phyloP scores from a whole-genome alignment of 2,329 filamentous ascomycete genomes.

The Hysterium pulicare region DNA sequence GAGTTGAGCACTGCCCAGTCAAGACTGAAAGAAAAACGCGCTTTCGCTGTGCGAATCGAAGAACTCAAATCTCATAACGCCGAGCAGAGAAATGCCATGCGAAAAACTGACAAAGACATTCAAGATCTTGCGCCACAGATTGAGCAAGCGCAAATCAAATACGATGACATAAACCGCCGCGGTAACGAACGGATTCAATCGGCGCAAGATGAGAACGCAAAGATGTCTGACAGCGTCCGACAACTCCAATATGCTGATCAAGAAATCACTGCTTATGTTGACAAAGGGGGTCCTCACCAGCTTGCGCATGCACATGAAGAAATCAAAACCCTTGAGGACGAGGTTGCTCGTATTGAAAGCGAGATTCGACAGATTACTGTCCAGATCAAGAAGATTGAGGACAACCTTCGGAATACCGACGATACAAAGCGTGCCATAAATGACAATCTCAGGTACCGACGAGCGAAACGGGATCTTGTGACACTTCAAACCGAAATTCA shows the following conservation, averaged over 20 bases:
- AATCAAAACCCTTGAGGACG: constrained; percentile 64
- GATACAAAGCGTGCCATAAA: constrained; percentile 80
- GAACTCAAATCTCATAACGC: constrained; percentile 65
- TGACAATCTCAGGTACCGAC: constrained; percentile 85
- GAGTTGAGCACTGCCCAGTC: constrained; percentile 68
- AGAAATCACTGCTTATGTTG: constrained; percentile 76
- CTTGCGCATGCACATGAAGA: constrained; percentile 67
- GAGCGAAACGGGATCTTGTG: constrained; percentile 66
- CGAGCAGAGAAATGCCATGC: constrained; percentile 68
- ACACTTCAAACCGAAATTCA: constrained; percentile 66
- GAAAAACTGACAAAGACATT: constrained; percentile 68
- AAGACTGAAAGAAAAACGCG: constrained; percentile 77
- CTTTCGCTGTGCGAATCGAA: constrained; percentile 68
- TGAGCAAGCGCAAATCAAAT: constrained; percentile 68
- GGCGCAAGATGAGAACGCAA: constrained; percentile 67
- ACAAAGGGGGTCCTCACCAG: constrained; percentile 69
- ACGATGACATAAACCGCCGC: constrained; percentile 71
- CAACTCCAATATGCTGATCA: constrained; percentile 72
- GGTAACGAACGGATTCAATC: constrained; percentile 70
- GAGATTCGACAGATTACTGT: constrained; percentile 66
- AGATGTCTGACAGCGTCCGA: constrained; percentile 69
- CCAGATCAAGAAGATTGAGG: constrained; percentile 72
- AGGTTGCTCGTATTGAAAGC: constrained; percentile 62
- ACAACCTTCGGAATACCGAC: constrained; percentile 74
- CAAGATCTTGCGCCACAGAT: constrained; percentile 73